These are phyloP conservation scores for Coniochaeta hoffmannii DNA, from an alignment of 2,329 filamentous ascomycete genomes.

Conservation along the genomic window DNA sequence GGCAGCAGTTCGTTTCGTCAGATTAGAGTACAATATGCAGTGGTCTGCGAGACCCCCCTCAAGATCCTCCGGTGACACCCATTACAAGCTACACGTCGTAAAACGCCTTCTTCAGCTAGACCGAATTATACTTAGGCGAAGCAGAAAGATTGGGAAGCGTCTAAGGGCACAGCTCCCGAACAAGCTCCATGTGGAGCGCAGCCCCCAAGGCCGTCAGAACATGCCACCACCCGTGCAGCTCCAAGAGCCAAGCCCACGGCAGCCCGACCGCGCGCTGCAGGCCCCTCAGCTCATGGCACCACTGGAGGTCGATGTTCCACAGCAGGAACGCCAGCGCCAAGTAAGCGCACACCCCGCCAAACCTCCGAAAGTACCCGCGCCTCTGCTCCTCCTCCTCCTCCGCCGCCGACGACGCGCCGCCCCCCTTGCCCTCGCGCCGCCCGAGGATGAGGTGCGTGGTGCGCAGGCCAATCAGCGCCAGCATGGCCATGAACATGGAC, in stretches of 20 bases:
- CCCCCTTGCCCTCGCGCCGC: slow-evolving; percentile 9
- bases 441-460: slow-evolving; percentile 26
- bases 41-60: too few relatives aligned
- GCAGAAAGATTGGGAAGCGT: too few relatives aligned
- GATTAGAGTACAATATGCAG: too few relatives aligned
- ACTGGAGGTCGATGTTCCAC: slow-evolving; percentile 50
- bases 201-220: slow-evolving; percentile 50
- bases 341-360: slow-evolving; percentile 21
- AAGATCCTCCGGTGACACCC: too few relatives aligned
- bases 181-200: slow-evolving; percentile 29
- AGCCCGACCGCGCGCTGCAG: slow-evolving; percentile 38
- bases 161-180: slow-evolving; percentile 17
- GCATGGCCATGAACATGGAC: slow-evolving; percentile 25
- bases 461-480: slow-evolving; percentile 24
- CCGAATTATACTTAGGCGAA: too few relatives aligned
- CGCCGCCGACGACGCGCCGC: too few relatives aligned
- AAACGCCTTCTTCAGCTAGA: too few relatives aligned
- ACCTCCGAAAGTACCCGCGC: slow-evolving; percentile 17
- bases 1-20: too few relatives aligned
- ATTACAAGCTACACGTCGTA: too few relatives aligned
- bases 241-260: slow-evolving; percentile 47
- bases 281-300: slow-evolving; percentile 38
- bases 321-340: slow-evolving; percentile 40
- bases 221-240: slow-evolving; percentile 60
- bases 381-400: too few relatives aligned